Evolutionary conservation across 1,284 basidiomycete species (phyloP), one percentile per base, ranked within the genome.

Genomic region (Pyrrhoderma noxium): DNA sequence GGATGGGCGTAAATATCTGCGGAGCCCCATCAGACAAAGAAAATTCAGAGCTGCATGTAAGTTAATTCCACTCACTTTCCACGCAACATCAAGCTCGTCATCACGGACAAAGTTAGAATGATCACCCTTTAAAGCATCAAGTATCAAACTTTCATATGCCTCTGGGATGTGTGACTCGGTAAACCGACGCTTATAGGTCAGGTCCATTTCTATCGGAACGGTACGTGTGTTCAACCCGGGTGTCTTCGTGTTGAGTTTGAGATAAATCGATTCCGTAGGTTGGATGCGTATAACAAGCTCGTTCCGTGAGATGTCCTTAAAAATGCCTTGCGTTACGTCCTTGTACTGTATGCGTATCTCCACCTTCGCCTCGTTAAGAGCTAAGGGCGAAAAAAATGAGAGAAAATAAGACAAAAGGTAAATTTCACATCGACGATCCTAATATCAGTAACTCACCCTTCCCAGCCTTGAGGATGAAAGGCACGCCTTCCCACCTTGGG

Each of bases 291-390:
- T 81, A 58, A 97, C 93, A 58, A 97, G 79, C 70, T 97, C 93
- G 70, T 97, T 93, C 57, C 94, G 84, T 18, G 89, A 79, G 64
- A 96, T 93, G 62, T 96, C 87, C 67, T 87, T 86, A 79, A 97
- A 97, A 65, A 97, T 96, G 51, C 94, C 93, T 65, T 85, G 80
- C 0, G 92, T 93, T 52, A 94, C 93, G 64, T 96, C 93, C 71
- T 93, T 95, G 77, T 92, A 97, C 69, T 96, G 93, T 58, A 96
- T 85, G 51, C 93, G 89, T 62, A 97, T 84, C 70, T 96, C 94
- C 52, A 96, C 93, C 73, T 97, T 97, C 65, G 90, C 88, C 70
- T 96, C 93, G 71, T 96, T 95, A 54, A 97, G 73, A 8, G 93
- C 93, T 94, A 43, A 18, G n/a, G n/a, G n/a, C n/a, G n/a, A n/a